A percentile compares a stretch with the other conserved stretches of the same genome.
These are phyloP conservation scores for Amanita fuliginea DNA, from an alignment of 768 basidiomycete species.

Conservation along the genomic window DNA sequence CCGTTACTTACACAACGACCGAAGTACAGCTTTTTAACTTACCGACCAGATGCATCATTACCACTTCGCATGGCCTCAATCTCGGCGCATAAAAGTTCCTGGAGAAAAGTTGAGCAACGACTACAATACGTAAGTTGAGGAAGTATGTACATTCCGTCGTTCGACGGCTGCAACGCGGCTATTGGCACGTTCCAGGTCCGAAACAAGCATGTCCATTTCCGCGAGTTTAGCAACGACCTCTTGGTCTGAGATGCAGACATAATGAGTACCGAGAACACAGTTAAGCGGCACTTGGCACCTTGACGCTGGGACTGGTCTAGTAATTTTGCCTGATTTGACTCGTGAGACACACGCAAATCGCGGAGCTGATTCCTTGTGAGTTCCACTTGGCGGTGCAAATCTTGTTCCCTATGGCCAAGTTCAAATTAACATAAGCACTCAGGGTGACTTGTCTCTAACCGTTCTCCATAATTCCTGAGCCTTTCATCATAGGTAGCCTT, in stretches of 20 bases:
- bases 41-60: conserved; percentile 62
- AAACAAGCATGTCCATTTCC: conserved; percentile 91
- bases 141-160: conserved; percentile 69
- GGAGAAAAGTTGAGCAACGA: conserved; percentile 2
- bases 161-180: conserved; percentile 88
- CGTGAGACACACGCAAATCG: conserved; percentile 84
- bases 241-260: conserved; percentile 47
- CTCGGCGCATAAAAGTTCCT: conserved; percentile 94
- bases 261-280: neutral
- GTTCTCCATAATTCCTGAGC: conserved; percentile 90
- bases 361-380: conserved; percentile 81
- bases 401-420: conserved; percentile 60
- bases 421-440: neutral
- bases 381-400: conserved; percentile 85
- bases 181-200: conserved; percentile 92
- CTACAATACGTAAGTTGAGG: neutral
- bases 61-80: conserved; percentile 85
- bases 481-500: conserved; percentile 96
- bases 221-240: conserved; percentile 84
- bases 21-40: conserved; percentile 14
- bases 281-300: conserved; percentile 32
- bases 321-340: conserved; percentile 86
- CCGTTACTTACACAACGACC: conserved; percentile 1
- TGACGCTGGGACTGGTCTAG: conserved; percentile 86
- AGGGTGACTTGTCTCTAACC: conserved; percentile 36